Evolutionary conservation across 257 asterid genomes (phyloP), one percentile per base, ranked within the genome.

Genomic region (Capsicum pubescens): DNA sequence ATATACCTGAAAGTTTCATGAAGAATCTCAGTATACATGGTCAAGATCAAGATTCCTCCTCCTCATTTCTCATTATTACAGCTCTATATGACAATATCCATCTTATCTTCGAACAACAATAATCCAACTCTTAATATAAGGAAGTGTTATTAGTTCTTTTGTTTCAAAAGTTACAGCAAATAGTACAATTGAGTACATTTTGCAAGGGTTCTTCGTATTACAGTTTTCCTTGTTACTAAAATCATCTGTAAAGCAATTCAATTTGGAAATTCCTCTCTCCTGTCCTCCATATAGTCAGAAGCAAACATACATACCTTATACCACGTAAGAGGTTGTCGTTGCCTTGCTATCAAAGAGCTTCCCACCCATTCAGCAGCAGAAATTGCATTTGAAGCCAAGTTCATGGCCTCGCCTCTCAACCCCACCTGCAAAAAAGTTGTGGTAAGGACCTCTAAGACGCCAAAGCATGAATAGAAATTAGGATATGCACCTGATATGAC

Each of bases 311-410:
- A 21, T 92, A 95, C 99, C 98, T 94, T 96, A 88, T 92, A 91
- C 99, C 99, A 96, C 7, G 98, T 90, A 79, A 96, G 95, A 10
- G 98, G 97, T 66, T 87, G 97, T 80, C 80, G 94, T 46, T 42
- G 84, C 80, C 82, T 84, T 72, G 84, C 90, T n/a, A 82, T 68
- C 48, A 88, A 67, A n/a, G 98, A 91, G 77, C 83, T 90, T 85
- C 81, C 91, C 50, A 83, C 84, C 97, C 98, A 94, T 68, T 92
- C 94, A 21, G 89, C 90, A 0, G 96, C 90, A 61, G 97, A 87
- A 56, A 60, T 82, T 80, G 85, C 88, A 63, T 61, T 85, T 14
- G 95, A 94, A 46, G 95, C 94, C 85, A 93, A 88, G 92, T 90
- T 88, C 92, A 92, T 87, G 68, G 94, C 87, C 90, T 94, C 98